Conservation (phyloP, 2,329 filamentous ascomycete species). For the Cyclaneusma minus region DNA sequence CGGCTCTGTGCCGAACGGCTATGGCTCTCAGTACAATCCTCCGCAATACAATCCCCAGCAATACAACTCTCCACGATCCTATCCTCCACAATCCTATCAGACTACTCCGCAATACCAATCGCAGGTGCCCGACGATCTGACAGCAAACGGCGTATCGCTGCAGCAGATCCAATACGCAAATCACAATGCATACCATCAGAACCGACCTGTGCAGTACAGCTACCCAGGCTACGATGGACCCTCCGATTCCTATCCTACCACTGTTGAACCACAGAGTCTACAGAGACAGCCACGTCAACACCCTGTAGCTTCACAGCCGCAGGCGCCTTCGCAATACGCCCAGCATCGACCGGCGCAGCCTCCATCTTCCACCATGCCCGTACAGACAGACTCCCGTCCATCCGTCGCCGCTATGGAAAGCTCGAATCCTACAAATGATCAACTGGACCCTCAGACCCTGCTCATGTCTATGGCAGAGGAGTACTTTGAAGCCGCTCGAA, state of each 20-base stretch:
- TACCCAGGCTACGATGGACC: conserved; percentile 3
- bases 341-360: conserved; percentile 6
- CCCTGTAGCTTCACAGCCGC: conserved; percentile 2
- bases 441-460: conserved; percentile 36
- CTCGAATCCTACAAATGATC: not conserved
- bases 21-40: conserved; percentile 5
- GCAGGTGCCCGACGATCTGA: not conserved
- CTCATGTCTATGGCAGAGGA: conserved; percentile 62
- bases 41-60: conserved; percentile 6
- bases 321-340: conserved; percentile 6
- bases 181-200: conserved; percentile 2
- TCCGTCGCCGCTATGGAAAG: conserved; percentile 1
- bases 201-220: no score
- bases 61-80: conserved; percentile 1
- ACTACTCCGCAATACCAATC: conserved; percentile 1
- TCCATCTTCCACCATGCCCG: no score
- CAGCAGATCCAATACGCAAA: conserved; percentile 3
- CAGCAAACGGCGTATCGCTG: conserved; percentile 3
- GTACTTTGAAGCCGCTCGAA: conserved; percentile 52
- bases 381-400: no score
- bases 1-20: conserved; percentile 8
- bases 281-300: no score
- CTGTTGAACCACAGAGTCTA: not conserved
- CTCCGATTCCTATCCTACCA: conserved; percentile 1
- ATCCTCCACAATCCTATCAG: conserved; percentile 2